These are phyloP conservation scores for Stenogyne calaminthoides DNA, from an alignment of 305 asterid species.

Conservation along the genomic window DNA sequence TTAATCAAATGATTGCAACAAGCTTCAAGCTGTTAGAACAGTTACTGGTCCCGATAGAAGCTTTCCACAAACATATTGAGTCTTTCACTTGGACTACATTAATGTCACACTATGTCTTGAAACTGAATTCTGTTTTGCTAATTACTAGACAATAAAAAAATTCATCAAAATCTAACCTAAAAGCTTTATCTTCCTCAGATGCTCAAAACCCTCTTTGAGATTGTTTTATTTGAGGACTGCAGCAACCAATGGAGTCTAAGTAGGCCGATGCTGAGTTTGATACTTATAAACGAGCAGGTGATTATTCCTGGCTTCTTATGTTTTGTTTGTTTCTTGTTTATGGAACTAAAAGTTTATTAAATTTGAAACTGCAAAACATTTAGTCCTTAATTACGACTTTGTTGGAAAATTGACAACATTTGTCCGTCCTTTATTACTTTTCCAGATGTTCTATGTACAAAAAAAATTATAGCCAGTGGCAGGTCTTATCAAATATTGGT, in stretches of 20 bases:
- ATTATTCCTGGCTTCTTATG: slow-evolving; percentile 15
- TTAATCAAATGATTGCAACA: slow-evolving; percentile 8
- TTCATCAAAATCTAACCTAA: slow-evolving; percentile 23
- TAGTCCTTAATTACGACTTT: neutral
- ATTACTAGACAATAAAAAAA: neutral
- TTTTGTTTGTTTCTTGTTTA: neutral
- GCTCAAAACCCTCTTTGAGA: slow-evolving; percentile 90
- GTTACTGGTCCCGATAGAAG: neutral
- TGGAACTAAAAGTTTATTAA: slow-evolving; percentile 10
- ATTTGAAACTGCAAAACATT: slow-evolving; percentile 8
- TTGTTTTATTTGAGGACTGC: slow-evolving; percentile 90
- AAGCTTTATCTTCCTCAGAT: slow-evolving; percentile 54
- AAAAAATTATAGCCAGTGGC: neutral
- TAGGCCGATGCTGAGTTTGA: slow-evolving; percentile 94
- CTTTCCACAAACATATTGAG: slow-evolving; percentile 9
- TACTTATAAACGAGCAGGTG: slow-evolving; percentile 93
- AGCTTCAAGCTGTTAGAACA: slow-evolving; percentile 8
- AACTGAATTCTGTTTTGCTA: slow-evolving; percentile 9
- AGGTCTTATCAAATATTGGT: slow-evolving; percentile 19
- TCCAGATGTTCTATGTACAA: neutral
- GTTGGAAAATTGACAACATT: neutral
- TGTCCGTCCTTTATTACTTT: slow-evolving; percentile 7
- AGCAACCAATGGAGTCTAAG: slow-evolving; percentile 97
- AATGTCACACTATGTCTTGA: slow-evolving; percentile 7
- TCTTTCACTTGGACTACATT: slow-evolving; percentile 20